phyloP scores from a whole-genome alignment of 148 eudicot species.

The Vaccinium corymbosum region DNA sequence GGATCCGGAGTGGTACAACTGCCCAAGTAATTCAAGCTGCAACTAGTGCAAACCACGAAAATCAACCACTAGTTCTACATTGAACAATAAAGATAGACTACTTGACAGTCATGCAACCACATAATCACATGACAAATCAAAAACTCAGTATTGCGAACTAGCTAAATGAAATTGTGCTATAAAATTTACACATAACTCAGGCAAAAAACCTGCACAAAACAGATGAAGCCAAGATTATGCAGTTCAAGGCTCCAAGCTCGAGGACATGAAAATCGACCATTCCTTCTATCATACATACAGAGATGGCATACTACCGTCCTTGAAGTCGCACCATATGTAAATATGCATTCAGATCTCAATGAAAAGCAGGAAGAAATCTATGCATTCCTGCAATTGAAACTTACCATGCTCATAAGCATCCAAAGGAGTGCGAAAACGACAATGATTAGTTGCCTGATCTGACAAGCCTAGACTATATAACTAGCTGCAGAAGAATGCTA shows the following conservation, averaged over 20 bases:
- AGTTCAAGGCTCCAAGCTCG: not conserved
- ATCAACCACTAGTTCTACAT: not conserved
- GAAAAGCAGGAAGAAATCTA: not conserved
- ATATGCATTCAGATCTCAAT: not conserved
- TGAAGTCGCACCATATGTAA: not conserved
- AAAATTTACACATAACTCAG: not conserved
- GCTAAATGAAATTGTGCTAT: not conserved
- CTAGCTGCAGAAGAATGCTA: not conserved
- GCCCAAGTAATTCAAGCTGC: not conserved
- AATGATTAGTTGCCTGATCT: not conserved
- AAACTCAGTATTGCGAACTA: not conserved
- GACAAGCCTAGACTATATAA: not conserved
- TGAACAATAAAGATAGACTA: not conserved
- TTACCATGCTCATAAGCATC: not conserved
- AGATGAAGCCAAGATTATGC: not conserved
- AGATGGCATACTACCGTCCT: not conserved
- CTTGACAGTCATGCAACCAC: not conserved
- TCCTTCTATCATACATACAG: not conserved
- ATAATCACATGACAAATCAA: not conserved
- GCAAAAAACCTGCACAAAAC: not conserved
- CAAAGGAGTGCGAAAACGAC: not conserved
- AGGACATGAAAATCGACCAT: not conserved
- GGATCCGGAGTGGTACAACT: too few species aligned
- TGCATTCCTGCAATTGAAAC: not conserved
- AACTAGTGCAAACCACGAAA: not conserved